phyloP scores from a whole-genome alignment of 208 protist genomes.

The Acanthamoeba lugdunensis region DNA sequence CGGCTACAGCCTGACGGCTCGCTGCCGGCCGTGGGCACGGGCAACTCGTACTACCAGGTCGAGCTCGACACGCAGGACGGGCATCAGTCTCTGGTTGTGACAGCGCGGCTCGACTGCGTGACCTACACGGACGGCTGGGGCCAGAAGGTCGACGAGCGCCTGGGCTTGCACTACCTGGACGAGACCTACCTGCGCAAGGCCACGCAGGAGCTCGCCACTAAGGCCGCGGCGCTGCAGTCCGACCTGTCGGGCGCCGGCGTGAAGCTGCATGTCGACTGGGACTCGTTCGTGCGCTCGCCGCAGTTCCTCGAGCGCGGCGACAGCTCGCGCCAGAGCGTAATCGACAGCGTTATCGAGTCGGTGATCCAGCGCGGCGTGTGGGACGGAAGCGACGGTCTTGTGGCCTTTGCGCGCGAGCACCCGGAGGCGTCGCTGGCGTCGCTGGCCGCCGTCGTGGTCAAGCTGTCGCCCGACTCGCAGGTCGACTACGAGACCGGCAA shows the following conservation, averaged over 20 bases:
- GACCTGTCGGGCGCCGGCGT: not conserved
- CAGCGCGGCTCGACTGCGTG: not conserved
- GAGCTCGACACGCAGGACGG: not conserved
- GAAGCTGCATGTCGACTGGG: not conserved
- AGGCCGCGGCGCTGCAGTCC: not conserved
- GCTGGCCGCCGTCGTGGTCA: not conserved
- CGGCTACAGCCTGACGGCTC: not conserved
- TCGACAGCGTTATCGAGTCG: not conserved
- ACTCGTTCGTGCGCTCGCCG: not conserved
- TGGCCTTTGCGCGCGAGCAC: not conserved
- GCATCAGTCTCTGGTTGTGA: not conserved
- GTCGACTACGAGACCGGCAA: not conserved
- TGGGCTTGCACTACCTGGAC: not conserved
- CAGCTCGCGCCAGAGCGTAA: not conserved
- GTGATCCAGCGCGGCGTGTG: not conserved
- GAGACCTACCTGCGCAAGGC: not conserved
- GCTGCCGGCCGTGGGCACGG: not conserved
- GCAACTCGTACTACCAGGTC: not conserved
- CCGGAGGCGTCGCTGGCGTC: not conserved
- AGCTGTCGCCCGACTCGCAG: not conserved
- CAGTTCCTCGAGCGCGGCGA: constrained; percentile 15
- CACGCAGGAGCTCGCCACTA: not conserved
- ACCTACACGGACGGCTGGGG: constrained; percentile 25
- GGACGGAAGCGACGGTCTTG: not conserved
- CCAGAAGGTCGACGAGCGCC: not conserved